A percentile compares a stretch with the other conserved stretches of the same genome.
Conservation (phyloP, 106 monocot species). For the Acanthochlamys bracteata region DNA sequence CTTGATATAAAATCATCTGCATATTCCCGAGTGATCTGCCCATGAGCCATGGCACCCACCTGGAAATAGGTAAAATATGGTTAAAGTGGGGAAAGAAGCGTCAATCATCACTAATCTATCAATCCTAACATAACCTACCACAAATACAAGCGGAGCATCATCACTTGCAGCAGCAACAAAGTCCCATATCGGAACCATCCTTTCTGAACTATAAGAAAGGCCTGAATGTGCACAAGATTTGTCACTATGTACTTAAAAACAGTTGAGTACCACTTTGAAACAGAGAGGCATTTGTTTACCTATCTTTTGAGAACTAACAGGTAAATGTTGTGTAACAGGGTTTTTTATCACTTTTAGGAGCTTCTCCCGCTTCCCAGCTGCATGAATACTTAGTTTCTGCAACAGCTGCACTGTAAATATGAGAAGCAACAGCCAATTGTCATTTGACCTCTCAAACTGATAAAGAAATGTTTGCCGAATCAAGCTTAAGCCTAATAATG, state of each 20-base stretch:
- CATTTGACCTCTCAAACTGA: background rate
- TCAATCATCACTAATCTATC: background rate
- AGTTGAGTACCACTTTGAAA: background rate
- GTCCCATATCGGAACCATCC: conserved; percentile 52
- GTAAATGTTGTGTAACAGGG: conserved; percentile 74
- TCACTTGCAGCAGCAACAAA: conserved; percentile 69
- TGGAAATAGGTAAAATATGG: conserved; percentile 14
- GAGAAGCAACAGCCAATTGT: background rate
- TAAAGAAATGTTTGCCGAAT: background rate
- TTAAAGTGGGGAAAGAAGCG: background rate
- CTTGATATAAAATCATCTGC: conserved; percentile 82
- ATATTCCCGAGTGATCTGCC: conserved; percentile 66
- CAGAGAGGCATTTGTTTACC: conserved; percentile 28
- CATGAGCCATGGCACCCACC: conserved; percentile 98
- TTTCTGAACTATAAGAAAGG: conserved; percentile 80
- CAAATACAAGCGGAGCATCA: conserved; percentile 68
- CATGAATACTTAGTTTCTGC: conserved; percentile 70
- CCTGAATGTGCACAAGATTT: conserved; percentile 28
- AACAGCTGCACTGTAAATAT: conserved; percentile 52
- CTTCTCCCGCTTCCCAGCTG: conserved; percentile 81
- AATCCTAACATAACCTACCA: conserved; percentile 36
- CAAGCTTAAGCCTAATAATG: background rate
- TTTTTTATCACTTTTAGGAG: conserved; percentile 94
- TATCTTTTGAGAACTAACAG: conserved; percentile 71
- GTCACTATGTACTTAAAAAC: background rate